Evolutionary conservation across 495 filamentous ascomycete genomes (phyloP), one percentile per base, ranked within the genome.

Genomic region (Aspergillus homomorphus): DNA sequence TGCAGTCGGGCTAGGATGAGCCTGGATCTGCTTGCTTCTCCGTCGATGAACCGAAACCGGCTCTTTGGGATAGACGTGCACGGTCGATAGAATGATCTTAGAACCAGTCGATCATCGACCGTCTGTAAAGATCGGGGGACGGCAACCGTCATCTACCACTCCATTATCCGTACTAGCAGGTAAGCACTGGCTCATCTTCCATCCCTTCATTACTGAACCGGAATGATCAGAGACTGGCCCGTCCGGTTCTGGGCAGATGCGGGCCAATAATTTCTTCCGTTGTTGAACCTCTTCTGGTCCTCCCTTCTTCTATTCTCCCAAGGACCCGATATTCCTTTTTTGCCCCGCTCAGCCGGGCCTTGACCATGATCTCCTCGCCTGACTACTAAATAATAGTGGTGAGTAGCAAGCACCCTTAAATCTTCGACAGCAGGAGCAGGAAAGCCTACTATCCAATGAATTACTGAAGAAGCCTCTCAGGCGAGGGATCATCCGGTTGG

Each of bases 131-230:
- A 38, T 38, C 12, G 33, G 33, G 33, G 33, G 15, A 12, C 33
- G 12, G 12, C 33, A 9, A 38, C 33, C 33, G 33, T 7, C 12
- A 38, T 38, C 33, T 6, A 12, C 15, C 33, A 14, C 4, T 38
- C 12, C 33, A 12, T 51, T 28, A 10, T 26, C 48, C 4, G 48
- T 26, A 22, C 15, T 24, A 51, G 26, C 41, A 41, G 9, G 22
- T 21, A 33, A n/a, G 26, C 45, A 45, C 16, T 48, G 15, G 43
- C 24, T 42, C 15, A 52, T 24, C 50, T 30, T 46, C 20, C 45
- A 62, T 56, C 60, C 60, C 60, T 62, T 62, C 56, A 58, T 62
- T 58, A 21, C 45, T 54, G 38, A 33, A 51, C 44, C 22, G 60
- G 56, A 62, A 56, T 59, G 59, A 52, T 58, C 60, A 53, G 50